Evolutionary conservation across 2,329 filamentous ascomycete species (phyloP), one percentile per base, ranked within the genome.

Genomic region (Cryphonectria parasitica): DNA sequence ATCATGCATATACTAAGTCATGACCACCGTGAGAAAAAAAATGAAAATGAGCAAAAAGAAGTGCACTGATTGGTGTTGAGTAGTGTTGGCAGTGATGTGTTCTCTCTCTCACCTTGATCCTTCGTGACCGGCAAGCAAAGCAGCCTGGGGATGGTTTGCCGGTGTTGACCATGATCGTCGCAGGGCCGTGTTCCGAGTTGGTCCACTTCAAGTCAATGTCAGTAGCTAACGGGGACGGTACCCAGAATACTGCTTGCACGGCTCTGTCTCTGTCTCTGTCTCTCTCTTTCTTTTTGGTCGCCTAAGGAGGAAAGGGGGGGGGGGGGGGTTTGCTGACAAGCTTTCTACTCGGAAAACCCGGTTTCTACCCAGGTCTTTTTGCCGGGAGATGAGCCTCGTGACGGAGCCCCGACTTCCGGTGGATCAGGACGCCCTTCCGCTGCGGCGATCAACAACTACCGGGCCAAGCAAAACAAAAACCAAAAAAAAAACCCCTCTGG

Each of bases 101-200:
- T 19, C 39, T 28, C 49, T 19, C 39, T 28, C 71, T 69, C 52
- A 73, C 71, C 64, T 73, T 73, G 63, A 73, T 73, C 36, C 71
- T 67, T 49, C 71, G 63, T 13, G 67, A 63, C 52, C 71, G 70
- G 60, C 71, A 73, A 34, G 71, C 69, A 67, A 71, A 71, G 54
- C 71, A 73, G 31, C 71, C 71, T 31, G 71, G 71, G 22, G 71
- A 73, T 25, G 71, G 71, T 62, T 73, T 73, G 25, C 71, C 71
- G 2, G 71, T 73, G 65, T 73, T 73, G 60, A 73, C 71, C 71
- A 73, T 73, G 34, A 28, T 68, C 36, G 19, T 19, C 36, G 69
- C 41, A 56, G 54, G 52, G 15, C 62, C 43, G 3, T 28, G 49
- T 25, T 25, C 28, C 39, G n/a, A 31, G 34, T 34, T 10, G 31